Evolutionary conservation across 331 rosid genomes (phyloP), one percentile per base, ranked within the genome.

Genomic region (Quercus lobata): DNA sequence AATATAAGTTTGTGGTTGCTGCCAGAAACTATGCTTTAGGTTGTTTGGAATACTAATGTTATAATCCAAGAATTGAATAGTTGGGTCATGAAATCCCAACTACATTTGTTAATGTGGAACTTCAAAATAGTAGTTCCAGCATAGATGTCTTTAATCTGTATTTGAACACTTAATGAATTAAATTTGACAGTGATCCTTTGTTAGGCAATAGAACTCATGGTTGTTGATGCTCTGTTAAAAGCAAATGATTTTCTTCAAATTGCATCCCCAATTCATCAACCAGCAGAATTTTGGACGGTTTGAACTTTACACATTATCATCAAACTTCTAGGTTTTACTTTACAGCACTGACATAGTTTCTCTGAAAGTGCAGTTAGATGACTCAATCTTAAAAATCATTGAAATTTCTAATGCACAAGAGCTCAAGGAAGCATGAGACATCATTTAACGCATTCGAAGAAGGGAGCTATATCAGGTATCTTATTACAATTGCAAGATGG

Each of bases 131-230:
- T 24, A 22, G 70, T 25, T n/a, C 57, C 19, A 74, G 25, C n/a
- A 32, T 54, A 5, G 7, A 74, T 25, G 11, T 34, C 30, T 69
- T 73, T 5, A 69, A 46, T 71, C 55, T 76, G 79, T 52, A 6
- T 56, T 58, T 78, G 58, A 56, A 73, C 75, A 71, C 76, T 2
- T 72, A 57, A 54, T 41, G 24, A 5, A 29, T 76, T 58, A 57
- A 34, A 30, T 74, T 69, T 80, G 35, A 69, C 56, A 10, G 29
- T 18, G 71, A 74, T 57, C 41, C 53, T 54, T 77, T 85, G 58
- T 60, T 89, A 90, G 97, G 94, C 94, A 72, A 79, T 92, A 63
- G 97, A 90, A 65, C 84, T 87, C 78, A 92, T 92, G 97, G 91
- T 83, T 11, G 52, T 82, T 24, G 97, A 92, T 84, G 97, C 92